phyloP scores from a whole-genome alignment of 1,284 basidiomycete species.

The Sanghuangporus weigelae region DNA sequence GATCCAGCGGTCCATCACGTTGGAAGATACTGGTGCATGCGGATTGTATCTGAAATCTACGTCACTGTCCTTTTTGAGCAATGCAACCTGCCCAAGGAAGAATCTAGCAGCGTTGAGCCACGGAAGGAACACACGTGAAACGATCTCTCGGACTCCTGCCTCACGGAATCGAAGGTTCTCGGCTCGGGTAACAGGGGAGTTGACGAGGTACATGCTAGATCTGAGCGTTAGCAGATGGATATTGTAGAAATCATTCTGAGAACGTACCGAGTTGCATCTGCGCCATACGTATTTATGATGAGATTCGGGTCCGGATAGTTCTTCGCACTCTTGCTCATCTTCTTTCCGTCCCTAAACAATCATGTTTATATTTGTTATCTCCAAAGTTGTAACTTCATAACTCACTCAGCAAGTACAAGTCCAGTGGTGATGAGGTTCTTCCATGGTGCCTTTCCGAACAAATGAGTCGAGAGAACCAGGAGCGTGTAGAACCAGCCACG shows the following conservation, averaged over 20 bases:
- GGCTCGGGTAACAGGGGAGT: slow-evolving; percentile 97
- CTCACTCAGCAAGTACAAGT: slow-evolving; percentile 89
- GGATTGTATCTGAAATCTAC: slow-evolving; percentile 86
- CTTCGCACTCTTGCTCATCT: slow-evolving; percentile 98
- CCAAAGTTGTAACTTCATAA: slow-evolving; percentile 17
- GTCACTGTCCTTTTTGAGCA: slow-evolving; percentile 81
- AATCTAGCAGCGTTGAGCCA: slow-evolving; percentile 99
- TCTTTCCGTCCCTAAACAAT: slow-evolving; percentile 83
- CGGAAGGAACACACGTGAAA: slow-evolving; percentile 93
- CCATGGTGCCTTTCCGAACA: slow-evolving; percentile 95
- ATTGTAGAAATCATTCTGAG: neutral
- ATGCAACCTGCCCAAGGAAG: slow-evolving; percentile 92
- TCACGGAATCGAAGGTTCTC: slow-evolving; percentile 98
- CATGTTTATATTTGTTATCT: neutral
- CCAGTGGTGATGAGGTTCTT: slow-evolving; percentile 98
- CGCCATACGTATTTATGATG: slow-evolving; percentile 90
- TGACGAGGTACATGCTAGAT: slow-evolving; percentile 91
- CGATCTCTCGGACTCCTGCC: slow-evolving; percentile 95
- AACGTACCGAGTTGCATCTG: slow-evolving; percentile 85
- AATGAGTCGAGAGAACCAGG: slow-evolving; percentile 90
- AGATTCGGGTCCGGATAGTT: slow-evolving; percentile 98
- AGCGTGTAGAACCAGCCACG: slow-evolving; percentile 99
- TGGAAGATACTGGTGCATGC: slow-evolving; percentile 78
- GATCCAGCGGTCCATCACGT: slow-evolving; percentile 99
- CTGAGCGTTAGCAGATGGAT: neutral